Conservation (phyloP, 1,139 yeast species). For the Geotrichum candidum region DNA sequence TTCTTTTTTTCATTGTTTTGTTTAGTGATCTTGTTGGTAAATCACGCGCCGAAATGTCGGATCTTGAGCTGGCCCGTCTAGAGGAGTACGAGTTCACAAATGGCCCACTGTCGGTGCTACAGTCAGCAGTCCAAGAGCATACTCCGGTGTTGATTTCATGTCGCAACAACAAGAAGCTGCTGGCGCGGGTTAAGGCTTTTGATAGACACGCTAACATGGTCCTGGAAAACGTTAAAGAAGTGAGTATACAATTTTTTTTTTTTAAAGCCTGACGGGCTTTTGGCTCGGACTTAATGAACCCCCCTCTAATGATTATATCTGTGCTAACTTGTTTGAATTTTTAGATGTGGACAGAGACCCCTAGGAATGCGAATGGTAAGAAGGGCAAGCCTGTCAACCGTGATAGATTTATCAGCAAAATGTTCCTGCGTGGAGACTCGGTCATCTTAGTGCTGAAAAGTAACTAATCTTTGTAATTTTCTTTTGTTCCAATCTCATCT, state of each 20-base stretch:
- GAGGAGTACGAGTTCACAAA: constrained; percentile 87
- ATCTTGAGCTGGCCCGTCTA: constrained; percentile 67
- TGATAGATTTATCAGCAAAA: constrained; percentile 81
- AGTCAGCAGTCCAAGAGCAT: constrained; percentile 68
- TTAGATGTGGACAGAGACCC: constrained; percentile 68
- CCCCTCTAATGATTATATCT: background rate
- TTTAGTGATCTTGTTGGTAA: constrained; percentile 27
- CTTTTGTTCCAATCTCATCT: constrained; percentile 43
- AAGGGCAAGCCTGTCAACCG: constrained; percentile 63
- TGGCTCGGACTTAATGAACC: background rate
- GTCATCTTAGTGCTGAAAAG: constrained; percentile 66
- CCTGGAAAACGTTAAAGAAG: constrained; percentile 84
- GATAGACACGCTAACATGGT: constrained; percentile 95
- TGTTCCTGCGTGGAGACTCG: constrained; percentile 93
- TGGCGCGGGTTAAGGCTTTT: constrained; percentile 87
- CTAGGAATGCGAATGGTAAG: constrained; percentile 61
- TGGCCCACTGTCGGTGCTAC: constrained; percentile 87
- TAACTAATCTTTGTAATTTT: constrained; percentile 18
- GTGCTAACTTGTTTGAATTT: background rate
- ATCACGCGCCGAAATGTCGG: constrained; percentile 59
- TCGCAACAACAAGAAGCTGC: constrained; percentile 84
- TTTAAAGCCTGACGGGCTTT: background rate
- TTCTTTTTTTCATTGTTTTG: background rate
- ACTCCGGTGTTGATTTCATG: constrained; percentile 82
- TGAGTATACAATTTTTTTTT: constrained; percentile 22